Evolutionary conservation across 2,329 filamentous ascomycete genomes (phyloP), one percentile per base, ranked within the genome.

Genomic region (Penicillium olsonii): DNA sequence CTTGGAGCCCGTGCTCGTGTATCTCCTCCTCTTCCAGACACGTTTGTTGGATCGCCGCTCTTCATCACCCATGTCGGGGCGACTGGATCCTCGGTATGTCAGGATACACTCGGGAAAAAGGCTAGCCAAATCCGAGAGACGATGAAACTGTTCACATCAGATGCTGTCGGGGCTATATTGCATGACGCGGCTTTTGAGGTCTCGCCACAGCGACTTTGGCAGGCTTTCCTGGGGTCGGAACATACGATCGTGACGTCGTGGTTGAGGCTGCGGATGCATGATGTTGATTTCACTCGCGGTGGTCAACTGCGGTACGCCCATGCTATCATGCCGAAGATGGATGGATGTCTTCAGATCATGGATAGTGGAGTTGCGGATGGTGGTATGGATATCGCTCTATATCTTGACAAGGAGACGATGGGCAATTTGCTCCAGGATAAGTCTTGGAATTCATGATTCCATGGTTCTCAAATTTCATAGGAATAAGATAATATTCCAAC

Each of bases 141-240:
- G 7, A 56, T 78, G 37, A 45, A 56, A 4, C 57, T 19, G 1
- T 77, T 77, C 50, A 73, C 68, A 0, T 63, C 68, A 0, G 65
- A 67, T 4, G 67, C 68, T 0, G 58, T 80, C 2, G 67, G 64
- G 0, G 69, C 73, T 3, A 60, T 72, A 27, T 57, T 80, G 2
- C 72, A 79, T 46, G 72, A 76, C 41, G 65, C 67, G 9, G 73
- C 73, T 2, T 64, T 72, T 46, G 76, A 79, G 55, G 54, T 68
- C 10, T 69, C 68, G 10, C 76, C 78, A 0, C 76, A 79, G 60
- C 66, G 77, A 5, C 52, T 79, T 14, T 80, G 77, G 78, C 71
- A 75, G 50, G 71, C 57, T 0, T 79, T 78, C 45, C 47, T 77
- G 6, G 78, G 77, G 0, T 48, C 55, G 0, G 60, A 65, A 18